phyloP scores from a whole-genome alignment of 2,329 filamentous ascomycete species.

The Cytospora schulzeri region DNA sequence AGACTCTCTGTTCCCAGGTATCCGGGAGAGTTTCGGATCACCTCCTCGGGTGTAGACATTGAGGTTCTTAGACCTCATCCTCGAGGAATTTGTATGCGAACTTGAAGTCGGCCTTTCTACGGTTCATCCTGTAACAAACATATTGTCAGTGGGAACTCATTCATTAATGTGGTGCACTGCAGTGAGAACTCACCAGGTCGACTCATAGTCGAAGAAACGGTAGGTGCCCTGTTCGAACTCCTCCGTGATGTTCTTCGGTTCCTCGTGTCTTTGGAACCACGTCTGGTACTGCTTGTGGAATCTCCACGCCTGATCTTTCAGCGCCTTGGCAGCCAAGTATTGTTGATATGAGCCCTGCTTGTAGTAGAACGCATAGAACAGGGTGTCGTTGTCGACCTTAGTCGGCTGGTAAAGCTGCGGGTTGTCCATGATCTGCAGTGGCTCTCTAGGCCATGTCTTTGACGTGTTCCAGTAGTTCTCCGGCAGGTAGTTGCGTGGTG shows the following conservation, averaged over 20 bases:
- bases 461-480: conserved; percentile 71
- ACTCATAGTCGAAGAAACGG: conserved; percentile 99
- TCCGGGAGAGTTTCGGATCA: neutral
- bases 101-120: conserved; percentile 95
- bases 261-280: conserved; percentile 98
- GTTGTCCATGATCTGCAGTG: conserved; percentile 90
- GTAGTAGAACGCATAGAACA: conserved; percentile 99
- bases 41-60: neutral
- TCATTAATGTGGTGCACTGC: neutral
- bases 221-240: conserved; percentile 99
- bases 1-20: neutral
- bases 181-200: conserved; percentile 75
- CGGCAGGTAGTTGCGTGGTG: conserved; percentile 81
- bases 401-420: conserved; percentile 71
- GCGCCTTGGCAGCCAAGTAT: conserved; percentile 90
- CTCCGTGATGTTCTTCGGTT: conserved; percentile 97
- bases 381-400: conserved; percentile 89
- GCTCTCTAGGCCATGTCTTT: conserved; percentile 86
- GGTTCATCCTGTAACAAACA: conserved; percentile 81
- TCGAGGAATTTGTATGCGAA: conserved; percentile 98
- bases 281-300: conserved; percentile 99
- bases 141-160: conserved; percentile 1
- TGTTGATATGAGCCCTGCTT: conserved; percentile 95
- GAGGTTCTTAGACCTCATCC: conserved; percentile 71
- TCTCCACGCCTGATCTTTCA: conserved; percentile 97